Evolutionary conservation across 2,329 filamentous ascomycete species (phyloP), one percentile per base, ranked within the genome.

Genomic region (Colletotrichum sp.): DNA sequence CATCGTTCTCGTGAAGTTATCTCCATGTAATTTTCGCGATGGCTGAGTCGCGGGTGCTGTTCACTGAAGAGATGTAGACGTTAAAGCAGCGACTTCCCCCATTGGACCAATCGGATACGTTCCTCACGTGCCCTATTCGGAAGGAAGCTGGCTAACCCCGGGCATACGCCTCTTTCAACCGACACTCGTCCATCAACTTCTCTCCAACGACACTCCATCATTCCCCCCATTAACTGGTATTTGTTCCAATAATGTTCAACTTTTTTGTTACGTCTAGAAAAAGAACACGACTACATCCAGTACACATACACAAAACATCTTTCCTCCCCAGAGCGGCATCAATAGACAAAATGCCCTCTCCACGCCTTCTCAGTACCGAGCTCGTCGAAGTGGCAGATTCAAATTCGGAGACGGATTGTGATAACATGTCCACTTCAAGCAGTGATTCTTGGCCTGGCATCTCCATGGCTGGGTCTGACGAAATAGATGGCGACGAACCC

Each of bases 61-160:
- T 2, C 38, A n/a, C 1, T 1, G 0, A 43, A 48, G 0, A 48
- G 38, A 48, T n/a, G 18, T 1, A n/a, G 28, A 0, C n/a, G 10
- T 34, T 5, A 34, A 34, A 61, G 58, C 58, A 61, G 58, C 18
- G n/a, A n/a, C 58, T 12, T 18, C 18, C 26, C 2, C 10, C 2
- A 4, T 21, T 62, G 30, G 13, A 21, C 58, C 58, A 62, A 21
- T 36, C 58, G 58, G 58, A 30, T 34, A 30, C 26, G 7, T 62
- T 62, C 58, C 58, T 18, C 24, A 62, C 58, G 30, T 62, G 30
- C 58, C 58, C 32, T 14, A 62, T 62, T 62, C 18, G 58, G 58
- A 62, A n/a, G 13, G 30, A 61, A 61, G 4, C 38, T 16, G 34
- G 36, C 36, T 38, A 4, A 38, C 7, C 36, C 36, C 10, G 32